Percentiles rank a stretch among this genome's conserved stretches.
These are phyloP conservation scores for Alternaria gaisen DNA, from an alignment of 2,329 filamentous ascomycete species.

Conservation along the genomic window DNA sequence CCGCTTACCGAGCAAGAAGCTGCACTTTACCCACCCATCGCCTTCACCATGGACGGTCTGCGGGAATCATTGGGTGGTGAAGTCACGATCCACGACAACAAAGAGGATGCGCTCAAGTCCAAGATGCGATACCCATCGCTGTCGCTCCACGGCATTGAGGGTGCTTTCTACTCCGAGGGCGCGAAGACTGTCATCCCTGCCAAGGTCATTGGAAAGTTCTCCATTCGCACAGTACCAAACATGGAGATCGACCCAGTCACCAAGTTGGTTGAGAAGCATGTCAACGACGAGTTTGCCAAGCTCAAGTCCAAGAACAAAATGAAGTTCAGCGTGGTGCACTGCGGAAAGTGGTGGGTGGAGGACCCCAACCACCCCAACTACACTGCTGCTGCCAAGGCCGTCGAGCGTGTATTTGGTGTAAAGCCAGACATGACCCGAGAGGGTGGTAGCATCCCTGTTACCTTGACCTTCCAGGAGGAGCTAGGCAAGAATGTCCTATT, in stretches of 20 bases:
- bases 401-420: conserved; percentile 91
- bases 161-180: conserved; percentile 89
- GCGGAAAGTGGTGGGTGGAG: conserved; percentile 98
- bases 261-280: conserved; percentile 80
- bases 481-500: conserved; percentile 97
- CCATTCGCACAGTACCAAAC: conserved; percentile 94
- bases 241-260: conserved; percentile 96
- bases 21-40: conserved; percentile 84
- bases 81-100: conserved; percentile 86
- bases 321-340: conserved; percentile 83
- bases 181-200: conserved; percentile 99
- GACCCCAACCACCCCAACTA: conserved; percentile 99
- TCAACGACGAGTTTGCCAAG: conserved; percentile 85
- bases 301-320: conserved; percentile 91
- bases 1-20: conserved; percentile 87
- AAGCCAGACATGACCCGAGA: conserved; percentile 95
- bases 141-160: conserved; percentile 93
- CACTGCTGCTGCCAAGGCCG: conserved; percentile 91
- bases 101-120: conserved; percentile 92
- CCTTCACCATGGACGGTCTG: conserved; percentile 95
- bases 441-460: conserved; percentile 96
- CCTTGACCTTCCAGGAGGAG: conserved; percentile 95
- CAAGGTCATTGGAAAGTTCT: conserved; percentile 98
- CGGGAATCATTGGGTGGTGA: conserved; percentile 89
- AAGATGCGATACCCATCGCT: conserved; percentile 95